These are phyloP conservation scores for Spirogloea muscicola DNA, from an alignment of 139 green algal species.

Conservation along the genomic window DNA sequence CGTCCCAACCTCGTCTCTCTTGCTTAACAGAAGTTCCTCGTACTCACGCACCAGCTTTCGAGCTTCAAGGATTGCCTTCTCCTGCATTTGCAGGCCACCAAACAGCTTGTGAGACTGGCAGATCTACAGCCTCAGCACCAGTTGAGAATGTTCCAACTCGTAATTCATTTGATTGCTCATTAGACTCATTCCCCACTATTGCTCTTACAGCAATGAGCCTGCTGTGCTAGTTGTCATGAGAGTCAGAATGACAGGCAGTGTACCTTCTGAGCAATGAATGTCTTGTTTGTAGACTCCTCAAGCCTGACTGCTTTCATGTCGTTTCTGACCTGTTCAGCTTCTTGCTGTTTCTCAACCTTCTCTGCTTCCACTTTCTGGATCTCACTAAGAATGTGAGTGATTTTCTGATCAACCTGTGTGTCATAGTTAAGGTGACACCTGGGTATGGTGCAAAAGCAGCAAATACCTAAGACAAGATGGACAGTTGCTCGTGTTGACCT, in stretches of 20 bases:
- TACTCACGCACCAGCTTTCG: conserved; percentile 1
- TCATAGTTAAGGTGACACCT: too few species aligned
- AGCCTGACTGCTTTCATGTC: conserved; percentile 28
- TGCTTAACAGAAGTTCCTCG: background rate
- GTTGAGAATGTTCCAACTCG: too few species aligned
- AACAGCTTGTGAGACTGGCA: too few species aligned
- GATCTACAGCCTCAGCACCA: too few species aligned
- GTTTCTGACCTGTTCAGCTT: conserved; percentile 38
- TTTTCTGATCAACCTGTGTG: conserved; percentile 52
- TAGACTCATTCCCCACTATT: too few species aligned
- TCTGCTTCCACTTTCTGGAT: conserved; percentile 56
- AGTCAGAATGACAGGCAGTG: too few species aligned
- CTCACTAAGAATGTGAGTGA: conserved; percentile 51
- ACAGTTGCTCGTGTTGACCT: too few species aligned
- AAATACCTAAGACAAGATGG: too few species aligned
- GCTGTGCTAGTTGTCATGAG: too few species aligned
- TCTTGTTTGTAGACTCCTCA: conserved; percentile 25
- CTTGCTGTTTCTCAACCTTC: conserved; percentile 22
- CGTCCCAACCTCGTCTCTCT: conserved; percentile 50
- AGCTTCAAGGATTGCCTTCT: background rate
- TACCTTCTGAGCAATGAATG: conserved; percentile 18
- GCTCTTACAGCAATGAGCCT: too few species aligned
- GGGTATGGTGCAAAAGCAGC: too few species aligned
- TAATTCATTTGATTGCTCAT: too few species aligned
- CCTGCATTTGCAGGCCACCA: background rate